Conservation (phyloP, 192 early-diverging fungal genomes). For the Borealophlyctis nickersoniae region DNA sequence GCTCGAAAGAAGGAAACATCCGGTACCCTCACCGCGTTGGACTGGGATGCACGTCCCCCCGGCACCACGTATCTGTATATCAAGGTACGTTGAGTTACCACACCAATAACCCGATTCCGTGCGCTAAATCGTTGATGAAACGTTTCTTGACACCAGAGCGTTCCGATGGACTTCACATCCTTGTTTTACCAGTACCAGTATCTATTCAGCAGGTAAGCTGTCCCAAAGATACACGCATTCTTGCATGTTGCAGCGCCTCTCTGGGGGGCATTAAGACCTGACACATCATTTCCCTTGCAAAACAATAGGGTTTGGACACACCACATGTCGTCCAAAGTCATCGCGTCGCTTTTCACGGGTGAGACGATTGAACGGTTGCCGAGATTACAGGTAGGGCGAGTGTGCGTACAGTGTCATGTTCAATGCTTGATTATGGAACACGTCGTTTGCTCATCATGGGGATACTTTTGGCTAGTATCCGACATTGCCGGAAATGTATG, state of each 20-base stretch:
- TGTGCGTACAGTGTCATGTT: not conserved
- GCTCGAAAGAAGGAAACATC: conserved; percentile 4
- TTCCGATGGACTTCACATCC: conserved; percentile 66
- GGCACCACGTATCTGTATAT: conserved; percentile 7
- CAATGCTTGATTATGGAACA: not conserved
- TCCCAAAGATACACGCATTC: not conserved
- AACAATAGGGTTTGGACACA: conserved; percentile 73
- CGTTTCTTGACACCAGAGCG: conserved; percentile 45
- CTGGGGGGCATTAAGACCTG: not conserved
- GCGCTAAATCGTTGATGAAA: not conserved
- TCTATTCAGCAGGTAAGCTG: conserved; percentile 41
- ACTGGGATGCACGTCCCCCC: not conserved
- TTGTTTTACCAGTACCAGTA: conserved; percentile 93
- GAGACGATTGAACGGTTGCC: conserved; percentile 78
- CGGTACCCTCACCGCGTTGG: conserved; percentile 13
- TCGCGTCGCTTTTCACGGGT: conserved; percentile 75
- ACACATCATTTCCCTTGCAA: not conserved
- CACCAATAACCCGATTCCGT: too few species aligned
- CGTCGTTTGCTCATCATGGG: not conserved
- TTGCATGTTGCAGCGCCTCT: not conserved
- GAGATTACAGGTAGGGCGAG: conserved; percentile 53
- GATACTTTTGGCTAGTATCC: conserved; percentile 8
- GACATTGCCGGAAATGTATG: conserved; percentile 6
- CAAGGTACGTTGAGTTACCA: conserved; percentile 7
- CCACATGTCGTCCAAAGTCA: conserved; percentile 74